phyloP scores from a whole-genome alignment of 31 red algal species.

The Pterothamnion heteromorphum region DNA sequence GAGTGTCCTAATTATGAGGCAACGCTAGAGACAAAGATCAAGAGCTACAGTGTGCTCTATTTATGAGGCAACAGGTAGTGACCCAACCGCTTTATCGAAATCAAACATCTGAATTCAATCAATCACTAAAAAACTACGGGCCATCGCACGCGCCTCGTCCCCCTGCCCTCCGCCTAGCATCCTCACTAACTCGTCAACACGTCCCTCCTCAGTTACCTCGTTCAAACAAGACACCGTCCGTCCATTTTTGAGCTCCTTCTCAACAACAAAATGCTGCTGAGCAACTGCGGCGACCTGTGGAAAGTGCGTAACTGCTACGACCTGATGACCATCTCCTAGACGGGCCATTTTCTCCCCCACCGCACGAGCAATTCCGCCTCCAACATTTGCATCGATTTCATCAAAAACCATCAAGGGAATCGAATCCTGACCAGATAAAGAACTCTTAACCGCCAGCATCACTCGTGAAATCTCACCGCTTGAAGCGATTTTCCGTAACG shows the following conservation, averaged over 20 bases:
- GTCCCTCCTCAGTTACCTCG: not conserved
- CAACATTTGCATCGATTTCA: conserved; percentile 28
- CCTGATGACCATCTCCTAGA: conserved; percentile 30
- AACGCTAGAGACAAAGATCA: no score
- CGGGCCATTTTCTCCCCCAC: not conserved
- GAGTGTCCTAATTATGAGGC: no score
- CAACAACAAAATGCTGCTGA: conserved; percentile 27
- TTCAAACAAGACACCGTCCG: not conserved
- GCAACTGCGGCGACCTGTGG: conserved; percentile 37
- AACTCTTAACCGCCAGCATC: conserved; percentile 49
- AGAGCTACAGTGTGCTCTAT: no score
- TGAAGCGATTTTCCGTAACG: not conserved
- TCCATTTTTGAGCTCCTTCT: not conserved
- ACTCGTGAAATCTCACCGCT: conserved; percentile 36
- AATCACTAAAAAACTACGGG: not conserved
- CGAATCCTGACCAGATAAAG: not conserved
- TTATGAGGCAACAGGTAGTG: no score
- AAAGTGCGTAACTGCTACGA: conserved; percentile 42
- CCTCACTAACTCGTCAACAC: conserved; percentile 22
- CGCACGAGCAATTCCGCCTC: not conserved
- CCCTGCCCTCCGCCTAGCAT: conserved; percentile 33
- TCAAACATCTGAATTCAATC: no score
- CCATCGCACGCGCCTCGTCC: not conserved
- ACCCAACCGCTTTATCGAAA: no score
- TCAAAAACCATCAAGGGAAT: conserved; percentile 43